Percentiles rank a stretch among this genome's conserved stretches.
Conservation (phyloP, 805 yeast genomes). For the Vanderwaltozyma yarrowii region DNA sequence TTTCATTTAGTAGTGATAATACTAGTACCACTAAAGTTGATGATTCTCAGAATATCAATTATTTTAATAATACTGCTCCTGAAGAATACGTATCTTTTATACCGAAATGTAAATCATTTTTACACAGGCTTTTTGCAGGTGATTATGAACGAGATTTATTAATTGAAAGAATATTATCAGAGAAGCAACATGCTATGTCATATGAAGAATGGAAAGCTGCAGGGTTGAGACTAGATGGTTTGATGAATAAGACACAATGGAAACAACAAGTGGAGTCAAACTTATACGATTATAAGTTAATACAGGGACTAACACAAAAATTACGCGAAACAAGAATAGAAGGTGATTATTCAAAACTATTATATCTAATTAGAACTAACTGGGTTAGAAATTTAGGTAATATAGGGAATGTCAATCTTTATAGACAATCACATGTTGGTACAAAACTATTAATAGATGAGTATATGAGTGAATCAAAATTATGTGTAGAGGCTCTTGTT, state of each 20-base stretch:
- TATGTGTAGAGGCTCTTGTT: constrained; percentile 25
- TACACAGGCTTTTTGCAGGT: constrained; percentile 1
- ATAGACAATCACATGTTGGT: constrained; percentile 70
- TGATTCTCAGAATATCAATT: neutral
- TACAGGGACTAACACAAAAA: constrained; percentile 41
- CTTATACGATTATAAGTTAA: constrained; percentile 60
- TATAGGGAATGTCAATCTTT: constrained; percentile 71
- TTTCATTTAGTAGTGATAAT: neutral
- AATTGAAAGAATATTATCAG: constrained; percentile 27
- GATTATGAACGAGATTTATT: constrained; percentile 28
- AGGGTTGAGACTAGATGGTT: constrained; percentile 51
- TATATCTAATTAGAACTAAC: constrained; percentile 72
- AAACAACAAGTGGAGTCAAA: constrained; percentile 48
- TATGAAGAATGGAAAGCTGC: constrained; percentile 58
- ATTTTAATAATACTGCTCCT: neutral
- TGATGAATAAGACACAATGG: constrained; percentile 64
- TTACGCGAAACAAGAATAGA: constrained; percentile 49
- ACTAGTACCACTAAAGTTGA: neutral
- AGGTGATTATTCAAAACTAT: constrained; percentile 48
- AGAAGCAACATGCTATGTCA: constrained; percentile 39
- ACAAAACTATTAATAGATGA: constrained; percentile 77
- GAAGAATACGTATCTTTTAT: neutral
- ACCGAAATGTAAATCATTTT: constrained; percentile 2
- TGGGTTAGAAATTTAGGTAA: constrained; percentile 80
- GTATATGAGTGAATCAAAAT: constrained; percentile 65